A percentile compares a stretch with the other conserved stretches of the same genome.
These are phyloP conservation scores for Exophiala mesophila DNA, from an alignment of 2,329 filamentous ascomycete genomes.

Conservation along the genomic window DNA sequence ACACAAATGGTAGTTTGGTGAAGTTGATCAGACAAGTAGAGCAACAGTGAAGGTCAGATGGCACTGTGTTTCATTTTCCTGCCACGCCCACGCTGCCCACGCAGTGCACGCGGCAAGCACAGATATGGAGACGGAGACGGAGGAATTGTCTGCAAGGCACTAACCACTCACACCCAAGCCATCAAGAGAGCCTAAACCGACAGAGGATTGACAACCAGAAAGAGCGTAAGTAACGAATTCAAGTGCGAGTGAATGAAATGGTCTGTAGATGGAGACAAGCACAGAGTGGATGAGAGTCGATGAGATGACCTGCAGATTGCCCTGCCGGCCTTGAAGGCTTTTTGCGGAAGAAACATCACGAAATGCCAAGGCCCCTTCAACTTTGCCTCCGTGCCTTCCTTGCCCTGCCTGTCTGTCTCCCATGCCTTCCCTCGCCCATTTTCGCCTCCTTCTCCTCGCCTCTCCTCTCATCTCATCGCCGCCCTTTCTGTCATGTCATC, in stretches of 20 bases:
- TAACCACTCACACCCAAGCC: background rate
- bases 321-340: too few relatives aligned
- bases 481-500: too few relatives aligned
- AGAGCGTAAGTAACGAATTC: background rate
- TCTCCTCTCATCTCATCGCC: too few relatives aligned
- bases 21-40: conserved; percentile 10
- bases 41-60: conserved; percentile 10
- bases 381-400: background rate
- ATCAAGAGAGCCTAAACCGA: conserved; percentile 1
- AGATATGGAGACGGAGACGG: conserved; percentile 6
- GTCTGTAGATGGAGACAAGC: background rate
- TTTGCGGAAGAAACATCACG: background rate
- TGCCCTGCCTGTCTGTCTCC: background rate
- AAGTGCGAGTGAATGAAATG: too few relatives aligned
- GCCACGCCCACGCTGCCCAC: too few relatives aligned
- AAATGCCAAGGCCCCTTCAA: background rate
- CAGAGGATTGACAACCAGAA: background rate
- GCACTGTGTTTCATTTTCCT: conserved; percentile 16
- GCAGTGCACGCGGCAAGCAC: conserved; percentile 11
- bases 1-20: conserved; percentile 9
- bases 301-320: too few relatives aligned
- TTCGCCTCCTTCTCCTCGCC: too few relatives aligned
- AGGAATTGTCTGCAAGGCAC: background rate
- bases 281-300: too few relatives aligned
- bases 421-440: too few relatives aligned